Conservation (phyloP, 768 basidiomycete species). For the Roridomyces roridus region DNA sequence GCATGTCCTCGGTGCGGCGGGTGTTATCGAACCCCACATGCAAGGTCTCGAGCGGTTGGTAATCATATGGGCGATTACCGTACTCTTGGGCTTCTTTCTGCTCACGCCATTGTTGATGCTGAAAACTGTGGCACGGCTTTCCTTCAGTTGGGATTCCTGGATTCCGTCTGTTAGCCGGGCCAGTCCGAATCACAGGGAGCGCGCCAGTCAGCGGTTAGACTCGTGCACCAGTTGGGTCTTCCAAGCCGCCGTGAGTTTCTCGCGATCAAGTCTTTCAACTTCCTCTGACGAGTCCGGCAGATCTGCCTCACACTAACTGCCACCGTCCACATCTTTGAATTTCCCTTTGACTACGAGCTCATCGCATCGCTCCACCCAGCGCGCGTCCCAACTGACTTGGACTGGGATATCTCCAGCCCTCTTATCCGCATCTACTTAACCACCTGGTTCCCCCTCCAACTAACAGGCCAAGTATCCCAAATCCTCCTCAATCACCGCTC, state of each 20-base stretch:
- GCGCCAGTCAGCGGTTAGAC: slow-evolving; percentile 17
- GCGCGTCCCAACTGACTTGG: background rate
- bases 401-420: background rate
- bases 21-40: slow-evolving; percentile 1
- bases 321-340: slow-evolving; percentile 10
- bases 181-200: slow-evolving; percentile 21
- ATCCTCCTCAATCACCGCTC: background rate
- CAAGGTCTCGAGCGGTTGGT: background rate
- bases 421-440: background rate
- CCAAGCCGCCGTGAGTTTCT: slow-evolving; percentile 11
- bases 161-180: background rate
- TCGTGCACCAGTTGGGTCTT: slow-evolving; percentile 9
- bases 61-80: background rate
- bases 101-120: slow-evolving; percentile 14
- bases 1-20: slow-evolving; percentile 10
- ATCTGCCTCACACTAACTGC: slow-evolving; percentile 9
- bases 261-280: background rate
- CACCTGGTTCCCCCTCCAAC: slow-evolving; percentile 12
- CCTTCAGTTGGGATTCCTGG: background rate
- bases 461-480: slow-evolving; percentile 17
- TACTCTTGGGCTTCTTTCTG: slow-evolving; percentile 6
- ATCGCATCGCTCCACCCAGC: slow-evolving; percentile 4
- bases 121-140: slow-evolving; percentile 7
- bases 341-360: slow-evolving; percentile 13
- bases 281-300: slow-evolving; percentile 5